Percentiles rank a stretch among this genome's conserved stretches.
These are phyloP conservation scores for Coemansia sp. DNA, from an alignment of 192 early-diverging fungal genomes.

Conservation along the genomic window DNA sequence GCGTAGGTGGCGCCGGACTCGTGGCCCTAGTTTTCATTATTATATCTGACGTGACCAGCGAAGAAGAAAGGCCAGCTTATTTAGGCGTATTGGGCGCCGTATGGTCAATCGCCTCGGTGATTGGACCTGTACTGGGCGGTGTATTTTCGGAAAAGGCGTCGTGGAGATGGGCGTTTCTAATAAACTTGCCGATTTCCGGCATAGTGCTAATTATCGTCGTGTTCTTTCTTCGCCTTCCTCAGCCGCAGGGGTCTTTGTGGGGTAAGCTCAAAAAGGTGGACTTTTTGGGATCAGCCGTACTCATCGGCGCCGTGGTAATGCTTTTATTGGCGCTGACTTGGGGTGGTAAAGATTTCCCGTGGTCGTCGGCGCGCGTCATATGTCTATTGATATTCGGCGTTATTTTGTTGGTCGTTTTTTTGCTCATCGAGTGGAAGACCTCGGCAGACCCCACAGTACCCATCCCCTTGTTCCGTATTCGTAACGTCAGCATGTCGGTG, in stretches of 20 bases:
- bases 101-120: slow-evolving; percentile 65
- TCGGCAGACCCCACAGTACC: slow-evolving; percentile 64
- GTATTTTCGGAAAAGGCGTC: slow-evolving; percentile 66
- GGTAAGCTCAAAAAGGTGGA: slow-evolving; percentile 68
- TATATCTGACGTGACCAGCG: slow-evolving; percentile 65
- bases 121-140: slow-evolving; percentile 73
- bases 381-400: slow-evolving; percentile 61
- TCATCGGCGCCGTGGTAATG: slow-evolving; percentile 57
- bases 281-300: slow-evolving; percentile 60
- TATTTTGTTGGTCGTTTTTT: slow-evolving; percentile 46
- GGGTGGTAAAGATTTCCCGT: slow-evolving; percentile 67
- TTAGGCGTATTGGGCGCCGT: slow-evolving; percentile 60
- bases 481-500: slow-evolving; percentile 62
- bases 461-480: slow-evolving; percentile 56
- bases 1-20: slow-evolving; percentile 70
- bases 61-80: slow-evolving; percentile 35
- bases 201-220: slow-evolving; percentile 47
- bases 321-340: slow-evolving; percentile 66
- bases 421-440: slow-evolving; percentile 62
- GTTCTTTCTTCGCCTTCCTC: slow-evolving; percentile 59
- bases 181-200: slow-evolving; percentile 58
- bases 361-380: slow-evolving; percentile 62
- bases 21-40: slow-evolving; percentile 67
- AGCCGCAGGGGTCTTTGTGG: slow-evolving; percentile 40
- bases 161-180: slow-evolving; percentile 74